Conservation (phyloP, 176 grass and related monocot species). For the Cenchrus fungigraminus region DNA sequence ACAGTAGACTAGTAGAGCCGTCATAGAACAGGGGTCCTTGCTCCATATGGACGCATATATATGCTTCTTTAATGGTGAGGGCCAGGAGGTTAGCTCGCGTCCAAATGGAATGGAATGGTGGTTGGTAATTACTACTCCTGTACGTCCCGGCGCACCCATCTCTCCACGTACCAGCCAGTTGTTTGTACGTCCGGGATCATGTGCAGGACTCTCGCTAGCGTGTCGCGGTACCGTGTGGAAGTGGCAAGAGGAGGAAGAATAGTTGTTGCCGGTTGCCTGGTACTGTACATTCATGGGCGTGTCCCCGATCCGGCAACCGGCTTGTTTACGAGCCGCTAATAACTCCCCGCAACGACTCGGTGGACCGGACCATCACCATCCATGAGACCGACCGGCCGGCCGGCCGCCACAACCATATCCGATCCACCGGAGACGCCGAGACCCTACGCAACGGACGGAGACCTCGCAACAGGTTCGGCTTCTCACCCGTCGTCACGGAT, state of each 20-base stretch:
- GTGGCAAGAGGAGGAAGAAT: neutral
- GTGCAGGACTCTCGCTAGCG: neutral
- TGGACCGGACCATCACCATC: neutral
- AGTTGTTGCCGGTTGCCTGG: neutral
- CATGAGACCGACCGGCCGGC: too few species aligned
- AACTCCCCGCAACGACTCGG: conserved; percentile 26
- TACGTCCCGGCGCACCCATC: neutral
- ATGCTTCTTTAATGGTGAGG: too few species aligned
- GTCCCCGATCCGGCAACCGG: conserved; percentile 55
- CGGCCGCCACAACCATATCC: too few species aligned
- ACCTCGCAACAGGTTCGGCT: too few species aligned
- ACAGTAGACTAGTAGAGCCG: too few species aligned
- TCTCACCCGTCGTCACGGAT: too few species aligned
- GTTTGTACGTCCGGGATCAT: conserved; percentile 16
- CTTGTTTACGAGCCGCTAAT: conserved; percentile 7
- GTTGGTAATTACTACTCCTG: conserved; percentile 1
- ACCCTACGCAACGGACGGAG: too few species aligned
- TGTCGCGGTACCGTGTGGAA: conserved; percentile 9
- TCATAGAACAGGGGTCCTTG: too few species aligned
- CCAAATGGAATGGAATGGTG: neutral
- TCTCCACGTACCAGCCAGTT: neutral
- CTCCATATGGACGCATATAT: too few species aligned
- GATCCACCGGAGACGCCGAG: neutral
- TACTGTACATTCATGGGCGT: conserved; percentile 44
- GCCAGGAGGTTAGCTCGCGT: neutral